phyloP scores from a whole-genome alignment of 2,329 filamentous ascomycete species.

The Penicillium crustosum region DNA sequence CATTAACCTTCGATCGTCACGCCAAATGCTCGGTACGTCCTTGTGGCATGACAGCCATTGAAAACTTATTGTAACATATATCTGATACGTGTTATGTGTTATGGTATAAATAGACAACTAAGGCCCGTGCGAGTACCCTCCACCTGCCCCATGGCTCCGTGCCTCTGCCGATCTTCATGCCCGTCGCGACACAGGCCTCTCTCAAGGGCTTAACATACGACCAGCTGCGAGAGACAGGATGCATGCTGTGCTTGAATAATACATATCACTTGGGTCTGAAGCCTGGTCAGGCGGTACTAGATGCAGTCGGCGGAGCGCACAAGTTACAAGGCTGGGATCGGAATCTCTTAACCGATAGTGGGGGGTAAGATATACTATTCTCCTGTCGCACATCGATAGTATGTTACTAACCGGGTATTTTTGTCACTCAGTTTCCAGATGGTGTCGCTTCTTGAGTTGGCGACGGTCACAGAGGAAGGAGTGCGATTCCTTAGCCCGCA shows the following conservation, averaged over 20 bases:
- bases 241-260: conserved; percentile 92
- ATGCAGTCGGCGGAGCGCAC: conserved; percentile 87
- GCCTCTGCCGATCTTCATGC: conserved; percentile 94
- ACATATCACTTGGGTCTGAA: conserved; percentile 96
- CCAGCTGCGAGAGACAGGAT: conserved; percentile 85
- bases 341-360: conserved; percentile 79
- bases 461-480: conserved; percentile 91
- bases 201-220: conserved; percentile 91
- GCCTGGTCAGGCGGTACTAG: conserved; percentile 85
- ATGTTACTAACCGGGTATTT: conserved; percentile 5
- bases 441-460: conserved; percentile 92
- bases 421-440: conserved; percentile 77
- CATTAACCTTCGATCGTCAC: conserved; percentile 75
- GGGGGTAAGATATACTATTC: conserved; percentile 42
- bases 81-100: conserved; percentile 1
- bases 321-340: conserved; percentile 92
- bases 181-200: conserved; percentile 93
- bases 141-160: conserved; percentile 90
- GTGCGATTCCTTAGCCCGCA: conserved; percentile 96
- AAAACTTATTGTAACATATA: conserved; percentile 7
- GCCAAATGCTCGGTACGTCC: conserved; percentile 73
- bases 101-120: conserved; percentile 68
- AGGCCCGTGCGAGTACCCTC: conserved; percentile 84
- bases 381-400: neutral
- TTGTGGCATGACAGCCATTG: neutral